Conservation (phyloP, 1,139 yeast genomes). For the Arxiozyma slooffiae region DNA sequence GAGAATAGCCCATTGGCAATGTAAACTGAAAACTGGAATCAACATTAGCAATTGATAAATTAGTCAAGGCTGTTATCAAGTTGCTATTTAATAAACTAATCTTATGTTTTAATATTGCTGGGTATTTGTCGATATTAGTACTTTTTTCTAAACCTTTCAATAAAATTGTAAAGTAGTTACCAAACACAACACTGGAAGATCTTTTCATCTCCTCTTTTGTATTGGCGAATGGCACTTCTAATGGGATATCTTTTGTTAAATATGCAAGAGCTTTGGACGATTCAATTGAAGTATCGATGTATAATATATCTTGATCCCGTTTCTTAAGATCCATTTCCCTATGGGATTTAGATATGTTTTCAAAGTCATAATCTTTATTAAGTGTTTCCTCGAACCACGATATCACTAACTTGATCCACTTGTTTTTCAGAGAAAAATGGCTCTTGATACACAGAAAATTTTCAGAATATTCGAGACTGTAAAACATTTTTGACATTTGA, state of each 20-base stretch:
- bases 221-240: slow-evolving; percentile 55
- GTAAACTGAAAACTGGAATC: slow-evolving; percentile 73
- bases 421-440: slow-evolving; percentile 49
- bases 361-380: slow-evolving; percentile 29
- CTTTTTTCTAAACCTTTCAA: slow-evolving; percentile 62
- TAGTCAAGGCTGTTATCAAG: slow-evolving; percentile 59
- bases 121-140: slow-evolving; percentile 30
- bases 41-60: slow-evolving; percentile 62
- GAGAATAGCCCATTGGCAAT: slow-evolving; percentile 68
- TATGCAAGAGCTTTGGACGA: slow-evolving; percentile 48
- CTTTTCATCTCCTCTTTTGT: slow-evolving; percentile 46
- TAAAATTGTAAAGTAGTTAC: slow-evolving; percentile 61
- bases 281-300: slow-evolving; percentile 57
- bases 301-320: slow-evolving; percentile 46
- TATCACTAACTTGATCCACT: slow-evolving; percentile 47
- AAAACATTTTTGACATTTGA: slow-evolving; percentile 47
- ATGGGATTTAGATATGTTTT: slow-evolving; percentile 26
- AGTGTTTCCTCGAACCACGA: slow-evolving; percentile 60
- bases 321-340: slow-evolving; percentile 27
- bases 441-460: slow-evolving; percentile 41
- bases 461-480: slow-evolving; percentile 40
- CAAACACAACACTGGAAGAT: slow-evolving; percentile 57
- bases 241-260: slow-evolving; percentile 45
- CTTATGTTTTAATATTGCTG: slow-evolving; percentile 40
- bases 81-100: slow-evolving; percentile 49